Percentiles rank a stretch among this genome's conserved stretches.
Evolutionary conservation across 2,329 filamentous ascomycete species (phyloP).

Genomic region (Fusarium sp.): DNA sequence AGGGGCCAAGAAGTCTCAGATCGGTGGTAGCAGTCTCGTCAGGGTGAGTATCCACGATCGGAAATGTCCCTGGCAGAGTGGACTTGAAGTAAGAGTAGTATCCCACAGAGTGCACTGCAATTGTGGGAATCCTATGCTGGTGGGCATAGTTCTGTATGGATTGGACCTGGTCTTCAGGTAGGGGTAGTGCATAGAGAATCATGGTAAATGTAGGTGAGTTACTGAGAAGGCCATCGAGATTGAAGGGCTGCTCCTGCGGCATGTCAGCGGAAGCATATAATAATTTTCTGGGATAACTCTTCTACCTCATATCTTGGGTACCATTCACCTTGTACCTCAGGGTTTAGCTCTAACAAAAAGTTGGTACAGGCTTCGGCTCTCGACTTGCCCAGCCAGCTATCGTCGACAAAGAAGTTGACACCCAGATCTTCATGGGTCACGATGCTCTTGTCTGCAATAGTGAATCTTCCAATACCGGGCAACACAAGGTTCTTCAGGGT

Average conservation of each 20-base stretch:
- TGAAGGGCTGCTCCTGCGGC: constrained; percentile 46
- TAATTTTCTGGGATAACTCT: neutral
- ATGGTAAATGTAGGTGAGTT: constrained; percentile 60
- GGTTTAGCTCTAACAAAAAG: constrained; percentile 87
- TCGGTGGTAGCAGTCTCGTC: constrained; percentile 87
- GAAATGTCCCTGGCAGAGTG: constrained; percentile 80
- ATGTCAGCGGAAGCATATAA: constrained; percentile 9
- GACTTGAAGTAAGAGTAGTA: constrained; percentile 94
- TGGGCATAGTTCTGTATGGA: constrained; percentile 61
- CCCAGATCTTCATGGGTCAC: constrained; percentile 89
- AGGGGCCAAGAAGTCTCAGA: constrained; percentile 84
- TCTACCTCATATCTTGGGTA: constrained; percentile 59
- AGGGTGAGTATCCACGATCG: constrained; percentile 95
- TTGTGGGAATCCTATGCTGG: constrained; percentile 74
- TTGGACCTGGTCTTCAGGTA: constrained; percentile 57
- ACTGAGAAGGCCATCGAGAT: constrained; percentile 57
- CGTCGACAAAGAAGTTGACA: constrained; percentile 96
- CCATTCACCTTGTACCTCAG: constrained; percentile 86
- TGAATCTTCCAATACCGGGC: constrained; percentile 91
- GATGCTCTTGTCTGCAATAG: constrained; percentile 82
- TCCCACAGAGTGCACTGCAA: constrained; percentile 88
- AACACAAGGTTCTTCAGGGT: constrained; percentile 97
- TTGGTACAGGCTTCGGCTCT: constrained; percentile 83
- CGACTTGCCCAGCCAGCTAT: constrained; percentile 78
- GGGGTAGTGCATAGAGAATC: constrained; percentile 66